Conservation (phyloP, 352 stramenopile species). For the Phytophthora colocasiae region DNA sequence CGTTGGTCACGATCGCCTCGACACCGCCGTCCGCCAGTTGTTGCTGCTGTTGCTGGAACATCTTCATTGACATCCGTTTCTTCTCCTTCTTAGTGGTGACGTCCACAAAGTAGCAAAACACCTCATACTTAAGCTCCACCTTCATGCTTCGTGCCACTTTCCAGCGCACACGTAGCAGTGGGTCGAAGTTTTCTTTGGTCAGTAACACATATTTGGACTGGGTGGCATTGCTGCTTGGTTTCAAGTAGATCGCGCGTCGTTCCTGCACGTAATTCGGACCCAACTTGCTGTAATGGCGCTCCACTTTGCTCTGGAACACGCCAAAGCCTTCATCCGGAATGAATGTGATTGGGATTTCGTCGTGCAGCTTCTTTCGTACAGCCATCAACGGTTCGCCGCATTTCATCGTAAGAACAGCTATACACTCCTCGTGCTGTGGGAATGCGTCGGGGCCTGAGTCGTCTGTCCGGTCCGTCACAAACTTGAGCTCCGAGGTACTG, state of each 20-base stretch:
- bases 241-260: constrained; percentile 76
- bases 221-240: constrained; percentile 75
- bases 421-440: constrained; percentile 67
- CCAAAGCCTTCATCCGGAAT: constrained; percentile 76
- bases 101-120: constrained; percentile 86
- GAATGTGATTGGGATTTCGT: constrained; percentile 75
- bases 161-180: constrained; percentile 71
- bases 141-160: constrained; percentile 85
- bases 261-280: constrained; percentile 69
- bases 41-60: constrained; percentile 55
- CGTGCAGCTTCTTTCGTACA: constrained; percentile 82
- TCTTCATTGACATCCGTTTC: constrained; percentile 69
- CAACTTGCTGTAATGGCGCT: constrained; percentile 75
- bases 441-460: constrained; percentile 47
- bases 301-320: constrained; percentile 81
- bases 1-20: constrained; percentile 28
- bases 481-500: constrained; percentile 44
- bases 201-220: constrained; percentile 83
- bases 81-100: constrained; percentile 68
- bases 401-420: constrained; percentile 80
- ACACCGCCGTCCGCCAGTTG: constrained; percentile 29
- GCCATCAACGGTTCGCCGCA: constrained; percentile 76
- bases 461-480: constrained; percentile 34
- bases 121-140: constrained; percentile 81
- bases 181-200: constrained; percentile 78